Conservation (phyloP, 164 flowering plant genomes). For the Liquidambar formosana region DNA sequence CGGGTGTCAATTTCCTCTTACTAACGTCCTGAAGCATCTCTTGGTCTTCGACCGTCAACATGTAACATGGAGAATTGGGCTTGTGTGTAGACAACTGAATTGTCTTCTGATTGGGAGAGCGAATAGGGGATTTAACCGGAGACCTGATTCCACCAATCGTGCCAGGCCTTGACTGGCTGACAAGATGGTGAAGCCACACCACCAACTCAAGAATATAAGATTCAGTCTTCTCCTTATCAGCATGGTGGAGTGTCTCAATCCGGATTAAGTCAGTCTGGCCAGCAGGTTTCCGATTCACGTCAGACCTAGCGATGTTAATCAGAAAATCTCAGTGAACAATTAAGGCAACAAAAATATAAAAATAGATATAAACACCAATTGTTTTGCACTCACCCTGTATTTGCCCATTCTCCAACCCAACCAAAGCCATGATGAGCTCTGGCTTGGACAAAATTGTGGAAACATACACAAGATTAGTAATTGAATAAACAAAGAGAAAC, state of each 20-base stretch:
- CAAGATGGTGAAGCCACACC: constrained; percentile 89
- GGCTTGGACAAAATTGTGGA: constrained; percentile 2
- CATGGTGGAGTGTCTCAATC: constrained; percentile 92
- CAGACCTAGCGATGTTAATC: constrained; percentile 54
- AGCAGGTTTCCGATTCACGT: constrained; percentile 59
- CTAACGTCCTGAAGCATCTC: constrained; percentile 80
- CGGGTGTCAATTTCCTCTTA: constrained; percentile 78
- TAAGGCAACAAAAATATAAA: too few relatives aligned
- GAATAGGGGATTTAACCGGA: constrained; percentile 76
- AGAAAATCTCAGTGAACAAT: neutral
- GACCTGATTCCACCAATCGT: constrained; percentile 56
- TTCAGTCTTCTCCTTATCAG: constrained; percentile 91
- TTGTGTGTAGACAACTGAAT: constrained; percentile 32
- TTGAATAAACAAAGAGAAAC: neutral
- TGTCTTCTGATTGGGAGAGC: constrained; percentile 66
- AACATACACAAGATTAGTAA: neutral
- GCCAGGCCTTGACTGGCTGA: constrained; percentile 54
- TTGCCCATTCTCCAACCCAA: constrained; percentile 99
- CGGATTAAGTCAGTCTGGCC: constrained; percentile 70
- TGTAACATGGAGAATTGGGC: constrained; percentile 38
- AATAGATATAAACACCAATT: neutral
- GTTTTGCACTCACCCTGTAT: constrained; percentile 68
- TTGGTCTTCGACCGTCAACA: constrained; percentile 69
- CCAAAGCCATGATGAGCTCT: constrained; percentile 99
- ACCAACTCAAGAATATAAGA: constrained; percentile 76